Evolutionary conservation across 2,329 filamentous ascomycete genomes (phyloP).

Genomic region (Venturia effusa): DNA sequence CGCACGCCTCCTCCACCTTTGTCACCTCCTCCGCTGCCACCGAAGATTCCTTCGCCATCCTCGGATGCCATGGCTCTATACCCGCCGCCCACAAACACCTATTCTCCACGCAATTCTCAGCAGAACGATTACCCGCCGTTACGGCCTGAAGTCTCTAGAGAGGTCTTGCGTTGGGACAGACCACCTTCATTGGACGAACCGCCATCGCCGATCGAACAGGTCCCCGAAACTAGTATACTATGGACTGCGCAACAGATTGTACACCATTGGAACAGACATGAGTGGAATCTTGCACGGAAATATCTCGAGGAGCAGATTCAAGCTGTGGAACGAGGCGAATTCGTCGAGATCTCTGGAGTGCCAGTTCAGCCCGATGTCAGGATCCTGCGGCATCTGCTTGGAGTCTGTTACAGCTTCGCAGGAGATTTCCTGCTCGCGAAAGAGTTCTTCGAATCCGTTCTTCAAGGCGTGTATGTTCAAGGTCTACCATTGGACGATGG

Average conservation of each 20-base stretch:
- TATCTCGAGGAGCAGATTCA: slow-evolving; percentile 19
- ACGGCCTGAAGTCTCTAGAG: neutral
- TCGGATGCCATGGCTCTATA: neutral
- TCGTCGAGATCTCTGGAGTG: slow-evolving; percentile 13
- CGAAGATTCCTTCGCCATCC: neutral
- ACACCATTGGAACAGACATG: slow-evolving; percentile 16
- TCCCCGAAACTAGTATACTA: slow-evolving; percentile 14
- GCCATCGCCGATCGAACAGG: slow-evolving; percentile 9
- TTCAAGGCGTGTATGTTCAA: slow-evolving; percentile 18
- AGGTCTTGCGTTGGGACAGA: neutral
- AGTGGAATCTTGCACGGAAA: slow-evolving; percentile 16
- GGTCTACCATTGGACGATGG: slow-evolving; percentile 20
- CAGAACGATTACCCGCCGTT: neutral
- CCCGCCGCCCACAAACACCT: neutral
- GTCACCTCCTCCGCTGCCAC: neutral
- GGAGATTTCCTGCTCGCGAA: slow-evolving; percentile 22
- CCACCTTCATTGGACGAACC: slow-evolving; percentile 4
- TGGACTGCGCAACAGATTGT: slow-evolving; percentile 18
- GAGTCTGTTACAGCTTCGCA: slow-evolving; percentile 19
- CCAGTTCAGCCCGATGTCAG: slow-evolving; percentile 19
- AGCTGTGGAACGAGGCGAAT: slow-evolving; percentile 19
- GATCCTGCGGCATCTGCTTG: slow-evolving; percentile 20
- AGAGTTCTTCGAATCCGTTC: slow-evolving; percentile 19
- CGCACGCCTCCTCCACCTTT: slow-evolving; percentile 9
- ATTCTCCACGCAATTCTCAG: neutral